phyloP scores from a whole-genome alignment of 441 rosid species.

The Jatropha podagrica region DNA sequence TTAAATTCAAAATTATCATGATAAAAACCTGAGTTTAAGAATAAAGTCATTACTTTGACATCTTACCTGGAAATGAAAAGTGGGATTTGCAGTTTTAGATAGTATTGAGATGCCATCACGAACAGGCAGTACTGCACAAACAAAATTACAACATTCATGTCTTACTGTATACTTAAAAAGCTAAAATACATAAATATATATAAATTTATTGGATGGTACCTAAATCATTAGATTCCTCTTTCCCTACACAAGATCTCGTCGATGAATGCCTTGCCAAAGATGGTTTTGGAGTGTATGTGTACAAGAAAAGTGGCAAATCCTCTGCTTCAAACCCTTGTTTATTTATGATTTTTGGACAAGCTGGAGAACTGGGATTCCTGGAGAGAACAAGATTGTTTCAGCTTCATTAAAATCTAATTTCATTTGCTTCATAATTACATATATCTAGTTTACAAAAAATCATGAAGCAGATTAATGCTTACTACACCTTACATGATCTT shows the following conservation, averaged over 20 bases:
- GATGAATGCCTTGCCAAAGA: slow-evolving; percentile 16
- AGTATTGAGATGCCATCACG: slow-evolving; percentile 37
- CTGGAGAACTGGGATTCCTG: slow-evolving; percentile 31
- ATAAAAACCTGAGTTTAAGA: not conserved
- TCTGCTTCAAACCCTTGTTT: slow-evolving; percentile 31
- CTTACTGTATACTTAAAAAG: not conserved
- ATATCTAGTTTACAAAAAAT: not conserved
- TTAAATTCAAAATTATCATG: not conserved
- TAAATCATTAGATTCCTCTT: slow-evolving; percentile 20
- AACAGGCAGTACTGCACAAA: slow-evolving; percentile 35
- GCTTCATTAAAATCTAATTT: not conserved
- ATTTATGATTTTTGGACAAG: slow-evolving; percentile 7
- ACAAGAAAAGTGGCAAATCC: slow-evolving; percentile 45
- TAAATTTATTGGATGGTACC: slow-evolving; percentile 27
- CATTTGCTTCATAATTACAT: not conserved
- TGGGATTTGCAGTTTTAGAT: slow-evolving; percentile 38
- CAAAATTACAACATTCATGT: not conserved
- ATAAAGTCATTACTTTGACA: not conserved
- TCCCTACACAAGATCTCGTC: slow-evolving; percentile 11
- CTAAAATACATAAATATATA: not conserved
- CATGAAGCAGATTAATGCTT: not conserved
- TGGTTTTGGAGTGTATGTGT: slow-evolving; percentile 32
- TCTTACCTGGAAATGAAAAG: slow-evolving; percentile 63
- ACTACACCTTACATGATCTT: slow-evolving; percentile 23
- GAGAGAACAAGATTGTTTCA: not conserved